These are phyloP conservation scores for Xylaria polymorpha DNA, from an alignment of 2,329 filamentous ascomycete genomes.

Conservation along the genomic window DNA sequence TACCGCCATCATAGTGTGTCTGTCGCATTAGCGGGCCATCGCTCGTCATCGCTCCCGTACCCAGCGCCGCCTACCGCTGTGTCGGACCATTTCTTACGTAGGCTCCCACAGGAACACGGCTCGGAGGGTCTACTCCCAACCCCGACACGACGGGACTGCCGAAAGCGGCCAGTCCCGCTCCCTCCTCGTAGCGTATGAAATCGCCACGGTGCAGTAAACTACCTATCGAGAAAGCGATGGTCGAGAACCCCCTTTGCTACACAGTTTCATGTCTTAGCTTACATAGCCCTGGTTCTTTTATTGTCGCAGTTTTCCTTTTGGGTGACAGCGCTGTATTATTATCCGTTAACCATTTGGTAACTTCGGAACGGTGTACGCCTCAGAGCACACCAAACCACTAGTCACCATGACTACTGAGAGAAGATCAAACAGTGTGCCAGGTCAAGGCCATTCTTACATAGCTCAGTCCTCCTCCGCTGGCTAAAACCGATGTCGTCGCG, in stretches of 20 bases:
- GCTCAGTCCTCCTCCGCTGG: conserved; percentile 2
- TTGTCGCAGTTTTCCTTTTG: background rate
- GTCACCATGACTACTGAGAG: background rate
- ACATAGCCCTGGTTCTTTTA: conserved; percentile 10
- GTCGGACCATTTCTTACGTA: conserved; percentile 13
- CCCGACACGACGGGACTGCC: background rate
- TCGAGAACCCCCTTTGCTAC: too few relatives aligned
- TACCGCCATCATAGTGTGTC: background rate
- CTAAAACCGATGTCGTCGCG: background rate
- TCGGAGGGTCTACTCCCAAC: background rate
- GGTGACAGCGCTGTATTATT: conserved; percentile 18
- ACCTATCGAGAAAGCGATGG: too few relatives aligned
- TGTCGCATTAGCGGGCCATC: background rate
- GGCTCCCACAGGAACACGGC: conserved; percentile 15
- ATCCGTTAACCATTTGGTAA: background rate
- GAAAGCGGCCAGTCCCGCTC: background rate
- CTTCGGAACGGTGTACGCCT: conserved; percentile 17
- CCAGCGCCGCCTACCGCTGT: conserved; percentile 17
- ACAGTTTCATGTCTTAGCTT: background rate
- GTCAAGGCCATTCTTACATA: background rate
- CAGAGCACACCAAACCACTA: background rate
- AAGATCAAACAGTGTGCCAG: conserved; percentile 7
- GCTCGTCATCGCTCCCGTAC: conserved; percentile 29
- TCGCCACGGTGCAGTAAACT: background rate
- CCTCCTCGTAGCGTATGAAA: background rate